Base-by-base conservation (phyloP, 2,329 filamentous ascomycete species). In the Fusarium pininemorale region DNA sequence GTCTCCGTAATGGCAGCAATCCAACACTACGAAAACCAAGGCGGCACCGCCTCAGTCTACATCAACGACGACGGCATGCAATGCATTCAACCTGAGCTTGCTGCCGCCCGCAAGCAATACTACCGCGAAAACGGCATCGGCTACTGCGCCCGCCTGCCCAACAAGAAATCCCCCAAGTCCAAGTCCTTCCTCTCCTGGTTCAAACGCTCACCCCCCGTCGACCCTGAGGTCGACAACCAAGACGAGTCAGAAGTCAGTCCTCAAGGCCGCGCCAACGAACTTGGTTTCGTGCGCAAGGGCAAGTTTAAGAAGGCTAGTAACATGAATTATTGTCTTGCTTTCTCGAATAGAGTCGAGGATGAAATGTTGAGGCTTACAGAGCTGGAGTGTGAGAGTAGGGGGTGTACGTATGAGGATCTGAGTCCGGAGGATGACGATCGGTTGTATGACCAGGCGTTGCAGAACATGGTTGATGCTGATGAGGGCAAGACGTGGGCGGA, bases 61-160 rank as follows among this genome's bases (percentile, higher is more conserved):
- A 82, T 92, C 78, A 92, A 92, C 72, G 91, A 93, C 63, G 91
- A 93, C 72, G 90, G 91, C 64, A 89, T 92, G 87, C 90, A 92
- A 78, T 81, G 91, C 39, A 83, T 92, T 22, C 81, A 86, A 6
- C 82, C 83, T 7, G 84, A 88, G 18, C 83, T 88, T 20, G 84
- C 85, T 9, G 80, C 84, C 38, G 84, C 83, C 14, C 85, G 88
- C 26, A 85, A 85, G 20, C 86, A 89, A 3, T 90, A 89, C 73
- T 90, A 90, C 74, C 84, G 87, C 15, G 88, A 90, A 66, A 86
- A 89, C 77, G 87, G 85, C 67, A 89, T 90, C 73, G 88, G 88
- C 16, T 90, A 87, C 83, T 86, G 87, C 22, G 83, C 88, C 4
- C 85, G 89, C 45, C 85, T 87, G 16, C 80, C 81, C 54, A 87